These are phyloP conservation scores for Boletus subparvulus DNA, from an alignment of 768 basidiomycete species.

Conservation along the genomic window DNA sequence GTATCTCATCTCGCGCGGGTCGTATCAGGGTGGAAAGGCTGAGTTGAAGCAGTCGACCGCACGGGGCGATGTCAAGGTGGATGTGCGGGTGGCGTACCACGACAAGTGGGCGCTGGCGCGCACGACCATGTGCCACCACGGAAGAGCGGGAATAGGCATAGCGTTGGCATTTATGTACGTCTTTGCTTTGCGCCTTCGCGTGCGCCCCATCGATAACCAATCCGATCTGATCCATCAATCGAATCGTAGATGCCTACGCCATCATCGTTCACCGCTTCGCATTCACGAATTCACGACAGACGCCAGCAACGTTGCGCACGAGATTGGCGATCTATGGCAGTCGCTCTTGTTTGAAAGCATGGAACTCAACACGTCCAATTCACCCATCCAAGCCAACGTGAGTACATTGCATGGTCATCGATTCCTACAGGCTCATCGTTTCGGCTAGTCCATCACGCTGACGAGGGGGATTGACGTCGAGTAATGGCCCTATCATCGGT, in stretches of 20 bases:
- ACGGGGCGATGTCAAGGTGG: constrained; percentile 23
- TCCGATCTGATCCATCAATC: not conserved
- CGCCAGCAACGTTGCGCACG: constrained; percentile 31
- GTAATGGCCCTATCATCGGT: constrained; percentile 38
- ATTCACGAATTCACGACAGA: constrained; percentile 31
- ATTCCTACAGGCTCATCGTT: not conserved
- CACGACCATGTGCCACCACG: constrained; percentile 35
- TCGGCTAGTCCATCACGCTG: constrained; percentile 33
- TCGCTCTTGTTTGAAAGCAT: constrained; percentile 30
- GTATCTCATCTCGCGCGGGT: constrained; percentile 37
- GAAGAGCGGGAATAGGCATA: constrained; percentile 26
- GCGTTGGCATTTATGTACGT: constrained; percentile 39
- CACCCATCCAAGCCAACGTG: constrained; percentile 30
- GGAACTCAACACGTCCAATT: constrained; percentile 22
- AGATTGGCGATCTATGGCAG: constrained; percentile 28
- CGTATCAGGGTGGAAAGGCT: constrained; percentile 23
- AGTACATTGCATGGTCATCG: constrained; percentile 1
- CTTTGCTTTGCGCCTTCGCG: not conserved
- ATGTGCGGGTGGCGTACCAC: constrained; percentile 32
- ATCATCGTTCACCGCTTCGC: constrained; percentile 9
- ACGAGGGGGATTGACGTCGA: constrained; percentile 25
- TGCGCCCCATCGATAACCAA: too few species aligned
- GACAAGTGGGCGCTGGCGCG: constrained; percentile 20
- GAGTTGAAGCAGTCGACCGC: constrained; percentile 14
- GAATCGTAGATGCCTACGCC: constrained; percentile 16